Evolutionary conservation across 2,329 filamentous ascomycete genomes (phyloP), one percentile per base, ranked within the genome.

Genomic region (Trichoderma semiorbis): DNA sequence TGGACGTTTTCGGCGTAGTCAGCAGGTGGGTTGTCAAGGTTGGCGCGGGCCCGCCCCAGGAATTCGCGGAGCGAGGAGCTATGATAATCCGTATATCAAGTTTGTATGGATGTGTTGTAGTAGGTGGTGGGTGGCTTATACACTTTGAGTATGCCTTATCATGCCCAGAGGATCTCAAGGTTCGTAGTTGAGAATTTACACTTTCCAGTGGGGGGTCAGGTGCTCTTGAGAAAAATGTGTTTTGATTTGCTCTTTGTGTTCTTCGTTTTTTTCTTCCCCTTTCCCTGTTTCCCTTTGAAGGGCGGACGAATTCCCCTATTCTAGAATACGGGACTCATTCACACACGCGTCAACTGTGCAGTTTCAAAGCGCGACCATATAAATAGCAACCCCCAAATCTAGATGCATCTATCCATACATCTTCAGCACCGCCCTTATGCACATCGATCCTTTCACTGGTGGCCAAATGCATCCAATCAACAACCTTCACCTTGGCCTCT

Each of bases 1-100:
- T 71, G 62, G 62, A 71, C 70, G 71, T 73, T 71, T 60, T 67
- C 65, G 65, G 60, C 36, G 66, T 63, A 72, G 66, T 72, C 62
- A 66, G 71, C 71, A 55, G 24, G 71, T 69, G 71, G 71, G 43
- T 50, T 50, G 43, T n/a, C 43, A 50, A 21, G 16, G 39, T 43
- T 43, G 39, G 39, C 39, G 39, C 39, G 39, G 39, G 39, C 39
- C 39, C 39, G 39, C 16, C 10, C 43, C 43, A 50, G 43, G 43
- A 50, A 50, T 50, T 16, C 43, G n/a, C 43, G 43, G 43, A 50
- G n/a, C n/a, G 43, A 50, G 43, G 43, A 50, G 43, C 43, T 50
- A 50, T 10, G 53, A 62, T 72, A 16, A 50, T 70, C 71, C 71
- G 71, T 4, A 12, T 7, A 12, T 18, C 36, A 36, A 58, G 26